phyloP scores from a whole-genome alignment of 768 basidiomycete genomes.

The Amylocystis lapponica region DNA sequence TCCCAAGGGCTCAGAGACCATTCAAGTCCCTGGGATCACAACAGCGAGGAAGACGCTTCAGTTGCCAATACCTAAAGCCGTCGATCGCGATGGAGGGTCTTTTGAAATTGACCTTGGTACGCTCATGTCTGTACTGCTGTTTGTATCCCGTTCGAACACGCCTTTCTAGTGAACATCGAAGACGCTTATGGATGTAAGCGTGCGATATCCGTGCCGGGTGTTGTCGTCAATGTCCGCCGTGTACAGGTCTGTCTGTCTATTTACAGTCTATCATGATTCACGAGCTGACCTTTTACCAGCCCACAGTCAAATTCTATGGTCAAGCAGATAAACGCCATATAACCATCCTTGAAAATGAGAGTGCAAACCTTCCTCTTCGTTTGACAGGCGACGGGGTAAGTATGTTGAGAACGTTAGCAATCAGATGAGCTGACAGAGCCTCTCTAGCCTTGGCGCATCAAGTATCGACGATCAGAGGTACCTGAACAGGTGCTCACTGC shows the following conservation, averaged over 20 bases:
- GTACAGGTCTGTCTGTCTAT: slow-evolving; percentile 49
- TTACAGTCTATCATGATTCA: background rate
- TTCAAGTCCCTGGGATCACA: slow-evolving; percentile 51
- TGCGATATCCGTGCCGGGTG: slow-evolving; percentile 64
- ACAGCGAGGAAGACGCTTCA: slow-evolving; percentile 48
- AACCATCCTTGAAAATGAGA: slow-evolving; percentile 69
- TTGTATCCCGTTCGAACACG: background rate
- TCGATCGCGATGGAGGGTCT: slow-evolving; percentile 64
- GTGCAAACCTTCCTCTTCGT: slow-evolving; percentile 69
- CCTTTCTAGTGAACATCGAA: slow-evolving; percentile 66
- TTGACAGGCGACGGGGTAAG: slow-evolving; percentile 88
- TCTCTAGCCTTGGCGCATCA: slow-evolving; percentile 79
- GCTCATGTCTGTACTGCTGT: slow-evolving; percentile 10
- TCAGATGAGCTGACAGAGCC: slow-evolving; percentile 3
- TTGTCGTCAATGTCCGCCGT: slow-evolving; percentile 80
- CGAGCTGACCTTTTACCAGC: slow-evolving; percentile 41
- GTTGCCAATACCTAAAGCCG: slow-evolving; percentile 60
- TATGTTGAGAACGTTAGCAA: slow-evolving; percentile 4
- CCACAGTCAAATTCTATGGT: slow-evolving; percentile 84
- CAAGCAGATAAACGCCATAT: slow-evolving; percentile 49
- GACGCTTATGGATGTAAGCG: slow-evolving; percentile 88
- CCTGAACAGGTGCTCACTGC: slow-evolving; percentile 35
- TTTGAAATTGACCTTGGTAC: slow-evolving; percentile 77
- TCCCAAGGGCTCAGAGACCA: slow-evolving; percentile 55
- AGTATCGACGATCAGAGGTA: slow-evolving; percentile 54